phyloP scores from a whole-genome alignment of 805 yeast genomes.

The Candida anglica region DNA sequence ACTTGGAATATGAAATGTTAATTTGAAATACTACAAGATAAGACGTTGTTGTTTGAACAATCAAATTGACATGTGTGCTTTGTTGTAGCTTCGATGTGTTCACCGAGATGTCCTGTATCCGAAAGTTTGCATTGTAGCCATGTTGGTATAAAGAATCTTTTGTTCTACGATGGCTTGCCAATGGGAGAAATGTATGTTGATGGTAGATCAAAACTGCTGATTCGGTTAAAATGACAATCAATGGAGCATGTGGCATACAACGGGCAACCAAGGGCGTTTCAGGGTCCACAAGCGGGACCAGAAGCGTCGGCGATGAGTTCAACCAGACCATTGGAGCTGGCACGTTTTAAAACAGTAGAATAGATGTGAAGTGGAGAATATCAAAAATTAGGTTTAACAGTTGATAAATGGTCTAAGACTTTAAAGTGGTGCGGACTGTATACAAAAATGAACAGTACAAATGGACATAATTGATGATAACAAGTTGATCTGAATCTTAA shows the following conservation, averaged over 20 bases:
- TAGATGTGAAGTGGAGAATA: too few relatives aligned
- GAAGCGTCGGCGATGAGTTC: conserved; percentile 25
- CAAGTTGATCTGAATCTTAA: too few relatives aligned
- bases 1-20: conserved; percentile 22
- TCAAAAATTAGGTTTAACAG: too few relatives aligned
- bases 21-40: conserved; percentile 42
- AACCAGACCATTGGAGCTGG: conserved; percentile 35
- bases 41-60: conserved; percentile 36
- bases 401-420: too few relatives aligned
- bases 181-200: conserved; percentile 33
- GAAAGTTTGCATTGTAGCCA: conserved; percentile 43
- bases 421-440: too few relatives aligned
- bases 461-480: too few relatives aligned
- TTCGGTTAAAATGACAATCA: conserved; percentile 26
- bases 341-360: too few relatives aligned
- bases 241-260: conserved; percentile 22
- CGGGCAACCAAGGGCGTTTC: conserved; percentile 17
- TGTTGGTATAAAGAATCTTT: conserved; percentile 38
- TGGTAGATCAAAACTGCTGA: conserved; percentile 25
- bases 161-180: conserved; percentile 45
- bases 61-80: conserved; percentile 25
- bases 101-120: conserved; percentile 32
- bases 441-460: too few relatives aligned
- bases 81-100: conserved; percentile 32
- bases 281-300: conserved; percentile 18